phyloP scores from a whole-genome alignment of 208 protist genomes.

The Willaertia magna region DNA sequence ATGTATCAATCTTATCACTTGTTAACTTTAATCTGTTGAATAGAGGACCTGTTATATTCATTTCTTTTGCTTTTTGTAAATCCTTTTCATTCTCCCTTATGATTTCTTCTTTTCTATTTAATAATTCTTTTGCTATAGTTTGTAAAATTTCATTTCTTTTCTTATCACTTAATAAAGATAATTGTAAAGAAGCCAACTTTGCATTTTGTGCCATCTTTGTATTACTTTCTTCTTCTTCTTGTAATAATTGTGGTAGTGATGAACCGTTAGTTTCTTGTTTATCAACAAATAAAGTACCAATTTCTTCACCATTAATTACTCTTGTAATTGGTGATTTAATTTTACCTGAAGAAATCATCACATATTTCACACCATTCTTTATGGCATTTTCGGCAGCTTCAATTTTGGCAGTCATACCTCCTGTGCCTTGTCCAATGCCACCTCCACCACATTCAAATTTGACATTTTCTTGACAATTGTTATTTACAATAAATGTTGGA shows the following conservation, averaged over 20 bases:
- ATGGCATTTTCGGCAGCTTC: conserved; percentile 23
- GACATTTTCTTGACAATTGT: no score
- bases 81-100: conserved; percentile 53
- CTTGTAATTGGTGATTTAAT: neutral
- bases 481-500: conserved; percentile 14
- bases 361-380: conserved; percentile 19
- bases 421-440: conserved; percentile 22
- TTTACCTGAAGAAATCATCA: conserved; percentile 28
- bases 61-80: conserved; percentile 34
- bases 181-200: conserved; percentile 22
- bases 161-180: conserved; percentile 29
- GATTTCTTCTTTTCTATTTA: conserved; percentile 37
- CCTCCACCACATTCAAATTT: no score
- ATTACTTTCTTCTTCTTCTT: neutral
- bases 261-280: no score
- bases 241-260: no score
- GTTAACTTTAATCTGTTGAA: conserved; percentile 52
- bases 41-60: conserved; percentile 27
- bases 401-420: conserved; percentile 36
- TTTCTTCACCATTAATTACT: conserved; percentile 18
- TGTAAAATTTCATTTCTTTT: conserved; percentile 38
- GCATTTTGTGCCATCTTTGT: neutral
- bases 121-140: conserved; percentile 44
- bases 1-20: conserved; percentile 39
- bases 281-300: conserved; percentile 26